phyloP scores from a whole-genome alignment of 2,329 filamentous ascomycete genomes.

The Coniochaeta hoffmannii region DNA sequence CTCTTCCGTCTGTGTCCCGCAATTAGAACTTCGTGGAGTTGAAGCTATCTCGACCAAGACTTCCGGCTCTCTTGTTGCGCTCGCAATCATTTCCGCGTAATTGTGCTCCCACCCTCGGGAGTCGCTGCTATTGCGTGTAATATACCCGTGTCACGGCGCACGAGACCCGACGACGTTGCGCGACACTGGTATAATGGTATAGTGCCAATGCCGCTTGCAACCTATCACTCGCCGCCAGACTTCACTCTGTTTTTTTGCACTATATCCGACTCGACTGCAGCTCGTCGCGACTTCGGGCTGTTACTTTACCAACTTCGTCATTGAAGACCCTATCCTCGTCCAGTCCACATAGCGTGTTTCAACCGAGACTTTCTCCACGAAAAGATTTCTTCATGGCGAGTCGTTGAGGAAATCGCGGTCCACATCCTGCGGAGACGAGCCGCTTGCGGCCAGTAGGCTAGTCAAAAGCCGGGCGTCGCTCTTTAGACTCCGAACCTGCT shows the following conservation, averaged over 20 bases:
- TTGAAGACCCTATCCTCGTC: not conserved
- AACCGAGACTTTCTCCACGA: not conserved
- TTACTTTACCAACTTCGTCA: not conserved
- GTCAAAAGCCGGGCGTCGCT: not conserved
- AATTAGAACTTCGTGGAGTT: not conserved
- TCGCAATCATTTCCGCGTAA: not conserved
- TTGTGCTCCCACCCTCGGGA: not conserved
- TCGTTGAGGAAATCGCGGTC: not conserved
- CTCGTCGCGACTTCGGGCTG: not conserved
- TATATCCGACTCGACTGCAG: not conserved
- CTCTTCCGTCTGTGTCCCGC: not conserved
- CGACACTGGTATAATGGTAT: not conserved
- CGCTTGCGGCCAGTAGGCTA: not conserved
- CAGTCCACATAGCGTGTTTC: constrained; percentile 1
- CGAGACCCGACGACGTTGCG: not conserved
- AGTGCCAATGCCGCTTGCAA: not conserved
- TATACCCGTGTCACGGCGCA: constrained; percentile 1
- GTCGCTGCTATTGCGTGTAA: not conserved
- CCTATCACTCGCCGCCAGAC: not conserved
- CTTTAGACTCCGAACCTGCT: not conserved
- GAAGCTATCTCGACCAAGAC: not conserved
- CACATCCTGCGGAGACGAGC: not conserved
- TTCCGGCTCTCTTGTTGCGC: not conserved
- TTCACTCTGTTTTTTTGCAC: not conserved
- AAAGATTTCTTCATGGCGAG: not conserved